A percentile compares a stretch with the other conserved stretches of the same genome.
Evolutionary conservation across 2,329 filamentous ascomycete species (phyloP).

Genomic region (Bipolaris cookei): DNA sequence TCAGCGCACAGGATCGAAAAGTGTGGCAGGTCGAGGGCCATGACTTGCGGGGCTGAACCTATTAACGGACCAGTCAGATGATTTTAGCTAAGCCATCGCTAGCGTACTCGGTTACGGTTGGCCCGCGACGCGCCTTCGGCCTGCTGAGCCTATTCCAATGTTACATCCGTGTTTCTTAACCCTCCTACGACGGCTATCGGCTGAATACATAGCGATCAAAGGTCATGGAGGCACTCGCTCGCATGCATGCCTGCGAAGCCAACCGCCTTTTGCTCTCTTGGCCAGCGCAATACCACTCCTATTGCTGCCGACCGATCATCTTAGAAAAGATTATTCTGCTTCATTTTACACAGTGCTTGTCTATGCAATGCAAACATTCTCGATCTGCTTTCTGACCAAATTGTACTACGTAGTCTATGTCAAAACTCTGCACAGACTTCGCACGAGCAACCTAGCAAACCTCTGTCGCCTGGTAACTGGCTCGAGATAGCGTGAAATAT

Average conservation of each 20-base stretch:
- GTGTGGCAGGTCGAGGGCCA: constrained; percentile 1
- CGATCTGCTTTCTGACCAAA: neutral
- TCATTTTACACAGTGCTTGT: neutral
- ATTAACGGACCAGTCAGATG: neutral
- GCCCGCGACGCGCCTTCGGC: neutral
- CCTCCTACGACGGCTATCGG: neutral
- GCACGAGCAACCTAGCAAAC: neutral
- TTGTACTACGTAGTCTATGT: neutral
- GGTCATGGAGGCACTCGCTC: neutral
- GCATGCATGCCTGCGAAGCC: neutral
- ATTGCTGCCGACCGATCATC: neutral
- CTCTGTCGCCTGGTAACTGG: neutral
- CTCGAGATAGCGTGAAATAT: neutral
- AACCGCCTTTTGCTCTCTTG: neutral
- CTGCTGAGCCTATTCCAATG: neutral
- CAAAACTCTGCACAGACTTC: neutral
- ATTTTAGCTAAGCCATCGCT: neutral
- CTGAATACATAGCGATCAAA: neutral
- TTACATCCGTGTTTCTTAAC: neutral
- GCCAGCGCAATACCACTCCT: constrained; percentile 1
- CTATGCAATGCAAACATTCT: neutral
- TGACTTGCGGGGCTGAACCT: neutral
- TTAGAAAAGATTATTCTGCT: neutral
- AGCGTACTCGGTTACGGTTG: neutral
- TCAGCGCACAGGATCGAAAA: neutral